phyloP scores from a whole-genome alignment of 2,329 filamentous ascomycete species.

The Dactylonectria estremocensis region DNA sequence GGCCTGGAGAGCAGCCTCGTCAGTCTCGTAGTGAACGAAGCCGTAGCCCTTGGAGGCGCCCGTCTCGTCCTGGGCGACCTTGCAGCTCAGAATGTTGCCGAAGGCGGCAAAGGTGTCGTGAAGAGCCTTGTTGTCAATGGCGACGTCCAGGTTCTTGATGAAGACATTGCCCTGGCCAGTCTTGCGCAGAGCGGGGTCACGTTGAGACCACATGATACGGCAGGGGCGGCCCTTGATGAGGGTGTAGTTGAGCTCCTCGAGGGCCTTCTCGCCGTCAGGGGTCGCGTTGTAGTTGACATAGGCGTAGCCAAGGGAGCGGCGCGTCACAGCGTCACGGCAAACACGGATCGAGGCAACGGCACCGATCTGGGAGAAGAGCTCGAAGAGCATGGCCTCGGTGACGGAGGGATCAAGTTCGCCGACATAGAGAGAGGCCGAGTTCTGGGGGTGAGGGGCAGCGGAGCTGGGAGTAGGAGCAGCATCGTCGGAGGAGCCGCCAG shows the following conservation, averaged over 20 bases:
- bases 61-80: conserved; percentile 97
- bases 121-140: conserved; percentile 99
- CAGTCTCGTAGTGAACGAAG: conserved; percentile 99
- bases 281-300: conserved; percentile 99
- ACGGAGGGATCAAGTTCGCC: conserved; percentile 98
- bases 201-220: conserved; percentile 99
- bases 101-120: conserved; percentile 99
- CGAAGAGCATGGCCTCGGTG: conserved; percentile 99
- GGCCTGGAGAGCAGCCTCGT: conserved; percentile 94
- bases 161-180: conserved; percentile 99
- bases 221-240: conserved; percentile 98
- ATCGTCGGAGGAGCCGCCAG: conserved; percentile 65
- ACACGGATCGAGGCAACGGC: conserved; percentile 99
- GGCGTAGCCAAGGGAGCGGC: conserved; percentile 98
- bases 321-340: conserved; percentile 98
- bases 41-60: conserved; percentile 99
- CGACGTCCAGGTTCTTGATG: conserved; percentile 99
- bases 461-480: conserved; percentile 80
- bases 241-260: conserved; percentile 99
- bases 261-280: conserved; percentile 94
- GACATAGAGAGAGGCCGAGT: conserved; percentile 98
- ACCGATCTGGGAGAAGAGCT: conserved; percentile 99
- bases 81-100: conserved; percentile 99
- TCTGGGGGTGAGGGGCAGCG: conserved; percentile 84
- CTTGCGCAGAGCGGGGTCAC: conserved; percentile 98